A percentile compares a stretch with the other conserved stretches of the same genome.
These are phyloP conservation scores for Pythium pyrilobum DNA, from an alignment of 352 stramenopile species.

Conservation along the genomic window DNA sequence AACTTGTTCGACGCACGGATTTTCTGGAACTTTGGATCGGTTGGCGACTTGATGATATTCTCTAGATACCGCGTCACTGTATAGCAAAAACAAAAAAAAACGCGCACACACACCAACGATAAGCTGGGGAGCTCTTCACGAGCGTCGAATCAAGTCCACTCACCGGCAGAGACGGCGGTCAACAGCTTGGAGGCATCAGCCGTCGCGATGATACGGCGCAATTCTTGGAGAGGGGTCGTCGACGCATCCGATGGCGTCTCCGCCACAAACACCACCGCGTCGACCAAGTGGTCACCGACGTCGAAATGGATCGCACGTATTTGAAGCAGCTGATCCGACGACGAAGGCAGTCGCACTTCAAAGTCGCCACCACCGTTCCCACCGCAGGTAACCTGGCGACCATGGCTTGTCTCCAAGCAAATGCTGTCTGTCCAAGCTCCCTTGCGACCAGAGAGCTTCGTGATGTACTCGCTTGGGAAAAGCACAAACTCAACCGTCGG, in stretches of 20 bases:
- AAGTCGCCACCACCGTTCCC: slow-evolving; percentile 61
- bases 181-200: not conserved
- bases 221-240: not conserved
- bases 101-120: not conserved
- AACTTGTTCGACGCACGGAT: slow-evolving; percentile 74
- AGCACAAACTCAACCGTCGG: slow-evolving; percentile 35
- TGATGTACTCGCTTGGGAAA: slow-evolving; percentile 45
- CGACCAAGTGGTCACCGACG: slow-evolving; percentile 60
- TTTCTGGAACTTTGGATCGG: slow-evolving; percentile 59
- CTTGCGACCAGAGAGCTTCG: slow-evolving; percentile 45
- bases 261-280: slow-evolving; percentile 44
- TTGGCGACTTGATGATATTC: slow-evolving; percentile 51
- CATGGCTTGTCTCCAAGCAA: slow-evolving; percentile 63
- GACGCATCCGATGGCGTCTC: slow-evolving; percentile 1
- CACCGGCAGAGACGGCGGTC: slow-evolving; percentile 9
- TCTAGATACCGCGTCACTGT: slow-evolving; percentile 56
- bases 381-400: slow-evolving; percentile 42
- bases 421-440: slow-evolving; percentile 73
- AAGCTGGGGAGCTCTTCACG: not conserved
- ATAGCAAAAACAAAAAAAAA: not conserved
- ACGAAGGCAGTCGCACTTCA: slow-evolving; percentile 10
- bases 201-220: slow-evolving; percentile 4
- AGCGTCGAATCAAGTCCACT: not conserved
- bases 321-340: slow-evolving; percentile 24
- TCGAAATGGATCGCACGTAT: slow-evolving; percentile 60